Percentiles rank a stretch among this genome's conserved stretches.
These are phyloP conservation scores for Endoconidiophora laricicola DNA, from an alignment of 2,329 filamentous ascomycete species.

Conservation along the genomic window DNA sequence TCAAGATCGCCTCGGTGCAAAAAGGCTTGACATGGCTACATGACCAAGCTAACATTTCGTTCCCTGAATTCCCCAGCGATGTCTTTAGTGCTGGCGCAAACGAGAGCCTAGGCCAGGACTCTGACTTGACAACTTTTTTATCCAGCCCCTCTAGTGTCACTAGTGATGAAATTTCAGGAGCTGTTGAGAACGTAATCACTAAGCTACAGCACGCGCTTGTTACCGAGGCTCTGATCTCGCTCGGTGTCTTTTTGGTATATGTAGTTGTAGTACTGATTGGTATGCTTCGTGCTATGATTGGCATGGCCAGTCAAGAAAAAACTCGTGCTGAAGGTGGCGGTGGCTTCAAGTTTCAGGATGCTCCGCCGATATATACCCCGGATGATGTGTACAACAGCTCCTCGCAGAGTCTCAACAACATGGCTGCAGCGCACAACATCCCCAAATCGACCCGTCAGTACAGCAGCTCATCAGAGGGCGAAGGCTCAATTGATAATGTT, in stretches of 20 bases:
- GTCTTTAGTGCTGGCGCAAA: conserved; percentile 70
- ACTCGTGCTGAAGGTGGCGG: conserved; percentile 25
- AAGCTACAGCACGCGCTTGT: conserved; percentile 52
- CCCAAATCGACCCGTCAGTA: neutral
- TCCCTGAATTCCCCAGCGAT: conserved; percentile 63
- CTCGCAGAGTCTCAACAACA: neutral
- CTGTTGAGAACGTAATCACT: conserved; percentile 52
- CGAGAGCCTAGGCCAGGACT: conserved; percentile 39
- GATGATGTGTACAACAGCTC: neutral
- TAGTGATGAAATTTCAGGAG: conserved; percentile 65
- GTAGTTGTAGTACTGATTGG: conserved; percentile 62
- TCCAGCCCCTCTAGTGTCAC: conserved; percentile 57
- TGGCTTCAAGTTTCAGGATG: conserved; percentile 2
- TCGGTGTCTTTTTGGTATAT: conserved; percentile 59
- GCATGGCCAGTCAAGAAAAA: conserved; percentile 43
- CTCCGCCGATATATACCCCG: conserved; percentile 8
- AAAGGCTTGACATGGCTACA: conserved; percentile 87
- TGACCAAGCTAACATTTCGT: conserved; percentile 66
- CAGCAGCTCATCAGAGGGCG: no score
- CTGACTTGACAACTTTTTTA: conserved; percentile 52
- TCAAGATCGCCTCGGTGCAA: conserved; percentile 74
- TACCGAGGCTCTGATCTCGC: conserved; percentile 66
- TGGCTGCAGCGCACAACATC: neutral
- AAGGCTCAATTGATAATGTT: neutral
- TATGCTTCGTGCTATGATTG: conserved; percentile 45